phyloP scores from a whole-genome alignment of 164 flowering plant genomes.

The Protea cynaroides region DNA sequence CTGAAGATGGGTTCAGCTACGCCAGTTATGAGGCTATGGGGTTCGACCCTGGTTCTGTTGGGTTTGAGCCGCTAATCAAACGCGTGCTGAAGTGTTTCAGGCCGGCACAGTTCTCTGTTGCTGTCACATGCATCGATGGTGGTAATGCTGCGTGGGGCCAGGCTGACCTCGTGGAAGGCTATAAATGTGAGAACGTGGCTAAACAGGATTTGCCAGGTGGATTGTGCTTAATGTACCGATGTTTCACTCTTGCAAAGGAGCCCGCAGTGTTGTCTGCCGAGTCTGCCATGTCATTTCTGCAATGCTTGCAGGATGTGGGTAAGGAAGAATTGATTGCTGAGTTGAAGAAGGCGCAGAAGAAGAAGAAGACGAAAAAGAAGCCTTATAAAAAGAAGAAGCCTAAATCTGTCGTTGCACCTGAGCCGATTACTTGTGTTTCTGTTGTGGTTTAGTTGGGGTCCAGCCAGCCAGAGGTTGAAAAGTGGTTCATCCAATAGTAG shows the following conservation, averaged over 20 bases:
- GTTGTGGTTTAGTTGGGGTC: no score
- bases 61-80: slow-evolving; percentile 25
- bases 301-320: slow-evolving; percentile 22
- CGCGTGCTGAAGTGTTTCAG: slow-evolving; percentile 53
- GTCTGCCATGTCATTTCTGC: slow-evolving; percentile 21
- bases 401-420: no score
- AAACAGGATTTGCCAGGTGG: slow-evolving; percentile 44
- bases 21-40: slow-evolving; percentile 76
- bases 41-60: slow-evolving; percentile 23
- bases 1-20: slow-evolving; percentile 84
- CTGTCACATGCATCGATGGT: slow-evolving; percentile 28
- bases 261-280: slow-evolving; percentile 15
- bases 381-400: no score
- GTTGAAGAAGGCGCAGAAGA: no score
- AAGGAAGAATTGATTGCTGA: background rate
- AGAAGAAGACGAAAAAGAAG: no score
- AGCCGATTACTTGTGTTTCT: no score
- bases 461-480: no score
- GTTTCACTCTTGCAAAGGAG: slow-evolving; percentile 25
- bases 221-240: slow-evolving; percentile 29
- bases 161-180: slow-evolving; percentile 28
- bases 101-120: slow-evolving; percentile 54
- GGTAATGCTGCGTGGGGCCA: slow-evolving; percentile 20
- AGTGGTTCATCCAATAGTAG: no score
- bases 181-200: slow-evolving; percentile 25